Conservation (phyloP, 805 yeast species). For the Myxozyma geophila region DNA sequence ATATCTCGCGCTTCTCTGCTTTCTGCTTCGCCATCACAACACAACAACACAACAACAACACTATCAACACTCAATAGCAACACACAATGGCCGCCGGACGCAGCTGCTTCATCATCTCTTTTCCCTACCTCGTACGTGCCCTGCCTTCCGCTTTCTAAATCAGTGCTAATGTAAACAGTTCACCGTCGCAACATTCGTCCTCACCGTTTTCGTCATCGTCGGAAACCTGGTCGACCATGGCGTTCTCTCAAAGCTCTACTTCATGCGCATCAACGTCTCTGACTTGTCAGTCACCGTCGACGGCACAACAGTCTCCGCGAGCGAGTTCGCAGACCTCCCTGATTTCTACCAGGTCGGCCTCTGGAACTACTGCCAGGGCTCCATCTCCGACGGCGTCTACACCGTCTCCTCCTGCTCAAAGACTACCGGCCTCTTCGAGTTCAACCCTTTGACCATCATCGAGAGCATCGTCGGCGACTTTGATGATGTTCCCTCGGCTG, state of each 20-base stretch:
- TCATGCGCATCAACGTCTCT: constrained; percentile 54
- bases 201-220: constrained; percentile 56
- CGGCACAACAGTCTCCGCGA: constrained; percentile 35
- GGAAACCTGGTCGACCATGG: constrained; percentile 54
- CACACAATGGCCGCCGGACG: constrained; percentile 41
- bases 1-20: not conserved
- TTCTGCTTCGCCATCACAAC: too few species aligned
- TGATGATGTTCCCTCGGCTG: constrained; percentile 44
- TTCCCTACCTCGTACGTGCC: constrained; percentile 41
- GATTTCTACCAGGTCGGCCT: constrained; percentile 60
- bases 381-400: constrained; percentile 41
- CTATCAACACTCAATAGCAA: too few species aligned
- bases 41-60: not conserved
- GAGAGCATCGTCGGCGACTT: constrained; percentile 36
- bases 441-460: constrained; percentile 55
- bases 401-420: constrained; percentile 56
- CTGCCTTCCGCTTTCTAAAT: not conserved
- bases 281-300: constrained; percentile 40
- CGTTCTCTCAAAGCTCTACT: constrained; percentile 54
- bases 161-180: constrained; percentile 6
- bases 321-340: constrained; percentile 48
- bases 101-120: constrained; percentile 41
- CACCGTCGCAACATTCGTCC: constrained; percentile 52
- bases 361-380: constrained; percentile 67
- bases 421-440: constrained; percentile 59